phyloP scores from a whole-genome alignment of 2,329 filamentous ascomycete genomes.

The Alternaria arbusti region DNA sequence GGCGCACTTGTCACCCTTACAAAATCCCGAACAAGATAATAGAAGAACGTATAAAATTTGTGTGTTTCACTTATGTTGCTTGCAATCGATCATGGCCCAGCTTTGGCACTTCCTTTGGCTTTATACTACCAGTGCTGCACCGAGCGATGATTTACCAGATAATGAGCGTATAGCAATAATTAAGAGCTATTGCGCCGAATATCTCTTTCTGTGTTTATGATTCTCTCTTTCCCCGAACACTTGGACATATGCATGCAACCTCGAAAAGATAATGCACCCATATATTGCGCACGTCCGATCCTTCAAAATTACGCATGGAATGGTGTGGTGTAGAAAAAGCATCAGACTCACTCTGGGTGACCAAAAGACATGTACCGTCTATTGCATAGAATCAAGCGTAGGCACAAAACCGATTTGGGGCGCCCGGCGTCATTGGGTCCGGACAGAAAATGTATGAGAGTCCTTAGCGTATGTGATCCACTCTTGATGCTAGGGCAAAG shows the following conservation, averaged over 20 bases:
- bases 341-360: not conserved
- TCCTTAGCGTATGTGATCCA: conserved; percentile 40
- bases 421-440: not conserved
- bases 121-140: not conserved
- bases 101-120: not conserved
- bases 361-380: not conserved
- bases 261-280: not conserved
- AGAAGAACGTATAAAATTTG: not conserved
- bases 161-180: not conserved
- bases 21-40: no score
- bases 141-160: not conserved
- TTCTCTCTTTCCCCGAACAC: not conserved
- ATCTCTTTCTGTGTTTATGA: no score
- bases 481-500: conserved; percentile 25
- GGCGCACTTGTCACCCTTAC: no score
- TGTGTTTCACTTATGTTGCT: not conserved
- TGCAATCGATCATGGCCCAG: not conserved
- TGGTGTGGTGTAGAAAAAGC: not conserved
- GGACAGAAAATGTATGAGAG: conserved; percentile 36
- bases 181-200: not conserved
- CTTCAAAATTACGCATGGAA: no score
- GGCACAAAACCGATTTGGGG: no score
- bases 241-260: not conserved
- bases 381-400: no score
- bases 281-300: not conserved